Base-by-base conservation (phyloP, 1,284 basidiomycete genomes). In the Phlebopus sp. region DNA sequence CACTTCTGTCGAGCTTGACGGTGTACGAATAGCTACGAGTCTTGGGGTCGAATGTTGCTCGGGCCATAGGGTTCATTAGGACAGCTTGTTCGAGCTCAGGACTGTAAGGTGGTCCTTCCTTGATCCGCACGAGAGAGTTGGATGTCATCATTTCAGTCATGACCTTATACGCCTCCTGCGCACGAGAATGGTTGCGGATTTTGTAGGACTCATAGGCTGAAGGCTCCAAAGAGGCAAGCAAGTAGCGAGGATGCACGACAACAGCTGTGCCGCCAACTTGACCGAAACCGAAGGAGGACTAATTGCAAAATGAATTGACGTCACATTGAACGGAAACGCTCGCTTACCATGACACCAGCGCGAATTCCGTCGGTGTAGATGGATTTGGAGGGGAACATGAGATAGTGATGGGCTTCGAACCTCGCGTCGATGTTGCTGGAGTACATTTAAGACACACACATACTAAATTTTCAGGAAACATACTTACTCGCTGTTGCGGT, bases 221-320 rank as follows among this genome's bases (percentile, higher is more conserved):
- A 2, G 86, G 79, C 54, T 90, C 83, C 37, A 98, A 72, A 11
- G 89, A 78, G 45, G 86, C 96, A 56, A 94, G 86, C 54, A 97
- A 78, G 75, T 92, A 93, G 57, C 91, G 89, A 43, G 97, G 93
- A 70, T 99, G 87, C 48, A 99, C 68, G 58, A 97, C 76, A 54
- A 96, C 79, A 41, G 85, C 88, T 53, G 88, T 91, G 53, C 96
- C 97, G 55, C 96, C 97, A 56, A 97, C 95, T 81, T 99, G 97
- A 61, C 96, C 97, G 77, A 99, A 99, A 60, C 97, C 97, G 74
- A 99, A 99, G 15, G 94, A 97, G 3, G 96, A 97, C 78, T 86
- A 50, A 15, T 40, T 41, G 48, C 55, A 42, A 31, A 29, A 2
- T 55, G n/a, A 54, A 44, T 19, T 17, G 4, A 7, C 2, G 4